These are phyloP conservation scores for Sugiyamaella sp. DNA, from an alignment of 1,139 yeast genomes.

Conservation along the genomic window DNA sequence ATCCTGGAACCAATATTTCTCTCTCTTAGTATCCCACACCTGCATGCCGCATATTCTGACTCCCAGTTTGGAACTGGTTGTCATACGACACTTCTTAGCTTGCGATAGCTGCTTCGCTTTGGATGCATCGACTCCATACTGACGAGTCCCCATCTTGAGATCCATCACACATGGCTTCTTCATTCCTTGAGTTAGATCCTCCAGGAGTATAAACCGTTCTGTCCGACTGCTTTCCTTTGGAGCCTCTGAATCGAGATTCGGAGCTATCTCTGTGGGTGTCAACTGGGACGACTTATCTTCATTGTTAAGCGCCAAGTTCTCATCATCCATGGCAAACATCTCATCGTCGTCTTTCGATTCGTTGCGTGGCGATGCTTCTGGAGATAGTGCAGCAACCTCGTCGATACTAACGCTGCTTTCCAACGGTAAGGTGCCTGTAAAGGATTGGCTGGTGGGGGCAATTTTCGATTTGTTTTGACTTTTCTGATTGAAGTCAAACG, in stretches of 20 bases:
- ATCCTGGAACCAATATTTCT: slow-evolving; percentile 67
- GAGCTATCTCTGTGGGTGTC: not conserved
- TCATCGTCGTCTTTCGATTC: slow-evolving; percentile 25
- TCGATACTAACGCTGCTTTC: not conserved
- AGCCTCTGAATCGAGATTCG: not conserved
- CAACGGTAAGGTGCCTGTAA: not conserved
- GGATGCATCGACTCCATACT: slow-evolving; percentile 93
- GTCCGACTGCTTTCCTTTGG: slow-evolving; percentile 46
- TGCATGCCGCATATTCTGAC: slow-evolving; percentile 96
- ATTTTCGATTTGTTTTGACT: not conserved
- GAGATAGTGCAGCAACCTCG: slow-evolving; percentile 15
- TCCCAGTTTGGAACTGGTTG: slow-evolving; percentile 83
- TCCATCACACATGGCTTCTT: slow-evolving; percentile 87
- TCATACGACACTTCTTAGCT: slow-evolving; percentile 72
- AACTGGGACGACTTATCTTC: not conserved
- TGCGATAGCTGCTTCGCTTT: slow-evolving; percentile 76
- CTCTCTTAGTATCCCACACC: slow-evolving; percentile 60
- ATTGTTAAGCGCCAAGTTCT: slow-evolving; percentile 12
- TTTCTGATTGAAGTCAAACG: slow-evolving; percentile 1
- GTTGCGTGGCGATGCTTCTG: slow-evolving; percentile 15
- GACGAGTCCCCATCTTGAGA: slow-evolving; percentile 97
- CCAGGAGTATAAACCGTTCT: slow-evolving; percentile 84
- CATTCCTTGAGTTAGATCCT: slow-evolving; percentile 87
- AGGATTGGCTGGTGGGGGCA: not conserved
- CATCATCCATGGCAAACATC: slow-evolving; percentile 36